phyloP scores from a whole-genome alignment of 805 yeast genomes.

The Maudiozyma pseudohumilis region DNA sequence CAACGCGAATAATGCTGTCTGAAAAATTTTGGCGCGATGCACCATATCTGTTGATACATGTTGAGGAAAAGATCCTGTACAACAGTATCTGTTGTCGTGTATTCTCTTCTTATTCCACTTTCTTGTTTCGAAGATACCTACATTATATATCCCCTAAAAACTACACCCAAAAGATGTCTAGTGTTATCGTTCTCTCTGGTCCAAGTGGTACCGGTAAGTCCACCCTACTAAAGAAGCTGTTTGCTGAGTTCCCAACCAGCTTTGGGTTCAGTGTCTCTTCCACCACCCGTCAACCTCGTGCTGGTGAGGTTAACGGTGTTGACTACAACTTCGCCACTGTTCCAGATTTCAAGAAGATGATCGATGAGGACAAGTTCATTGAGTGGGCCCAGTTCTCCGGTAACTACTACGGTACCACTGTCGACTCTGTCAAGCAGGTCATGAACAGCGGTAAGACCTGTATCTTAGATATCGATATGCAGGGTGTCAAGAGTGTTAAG shows the following conservation, averaged over 20 bases:
- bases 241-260: constrained; percentile 78
- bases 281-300: constrained; percentile 82
- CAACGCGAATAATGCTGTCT: too few relatives aligned
- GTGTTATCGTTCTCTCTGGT: constrained; percentile 93
- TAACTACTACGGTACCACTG: constrained; percentile 91
- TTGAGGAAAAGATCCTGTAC: too few relatives aligned
- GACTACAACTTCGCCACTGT: constrained; percentile 84
- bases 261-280: constrained; percentile 92
- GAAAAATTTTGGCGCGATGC: too few relatives aligned
- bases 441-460: constrained; percentile 59
- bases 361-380: constrained; percentile 66
- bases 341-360: constrained; percentile 68
- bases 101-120: too few relatives aligned
- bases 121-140: too few relatives aligned
- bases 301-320: constrained; percentile 80
- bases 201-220: constrained; percentile 97
- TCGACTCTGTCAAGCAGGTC: constrained; percentile 65
- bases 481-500: constrained; percentile 92
- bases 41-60: too few relatives aligned
- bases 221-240: constrained; percentile 78
- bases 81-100: too few relatives aligned
- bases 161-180: constrained; percentile 30
- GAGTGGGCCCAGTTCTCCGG: constrained; percentile 99
- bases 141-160: too few relatives aligned
- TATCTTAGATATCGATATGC: constrained; percentile 96